Conservation (phyloP, 768 basidiomycete genomes). For the Tephrocybe sp. region DNA sequence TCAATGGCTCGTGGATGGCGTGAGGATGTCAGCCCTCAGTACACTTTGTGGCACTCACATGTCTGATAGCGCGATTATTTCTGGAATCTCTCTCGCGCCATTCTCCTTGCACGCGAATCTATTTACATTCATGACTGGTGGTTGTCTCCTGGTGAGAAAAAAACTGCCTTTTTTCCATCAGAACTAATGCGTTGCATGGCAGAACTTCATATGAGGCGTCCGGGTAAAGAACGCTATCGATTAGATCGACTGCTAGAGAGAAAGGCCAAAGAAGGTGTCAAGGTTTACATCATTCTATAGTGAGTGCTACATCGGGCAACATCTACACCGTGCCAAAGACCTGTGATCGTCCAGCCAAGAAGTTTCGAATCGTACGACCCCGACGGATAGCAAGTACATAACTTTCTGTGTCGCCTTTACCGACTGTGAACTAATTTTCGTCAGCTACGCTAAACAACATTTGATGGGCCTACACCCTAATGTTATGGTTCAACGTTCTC, state of each 20-base stretch:
- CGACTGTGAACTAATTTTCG: constrained; percentile 3
- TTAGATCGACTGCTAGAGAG: constrained; percentile 82
- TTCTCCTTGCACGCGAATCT: constrained; percentile 80
- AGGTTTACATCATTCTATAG: constrained; percentile 95
- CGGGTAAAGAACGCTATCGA: constrained; percentile 80
- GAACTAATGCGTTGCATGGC: not conserved
- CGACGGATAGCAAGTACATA: constrained; percentile 84
- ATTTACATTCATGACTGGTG: constrained; percentile 99
- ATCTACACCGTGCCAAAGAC: constrained; percentile 6
- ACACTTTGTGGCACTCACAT: constrained; percentile 2
- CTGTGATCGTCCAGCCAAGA: constrained; percentile 63
- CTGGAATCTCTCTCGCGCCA: constrained; percentile 93
- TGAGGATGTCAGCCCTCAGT: constrained; percentile 33
- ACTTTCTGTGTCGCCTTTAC: constrained; percentile 9
- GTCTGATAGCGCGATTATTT: constrained; percentile 89
- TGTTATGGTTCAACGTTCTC: constrained; percentile 94
- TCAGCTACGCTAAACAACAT: constrained; percentile 83
- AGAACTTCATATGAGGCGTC: constrained; percentile 86
- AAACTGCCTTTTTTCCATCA: not conserved
- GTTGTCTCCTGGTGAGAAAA: constrained; percentile 73
- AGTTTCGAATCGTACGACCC: constrained; percentile 93
- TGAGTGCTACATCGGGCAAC: constrained; percentile 31
- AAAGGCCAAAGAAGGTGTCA: constrained; percentile 94
- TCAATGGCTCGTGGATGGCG: constrained; percentile 98
- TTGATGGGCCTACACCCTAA: constrained; percentile 82